Evolutionary conservation across 2,329 filamentous ascomycete species (phyloP), one percentile per base, ranked within the genome.

Genomic region (Ophiostoma pallidulum): DNA sequence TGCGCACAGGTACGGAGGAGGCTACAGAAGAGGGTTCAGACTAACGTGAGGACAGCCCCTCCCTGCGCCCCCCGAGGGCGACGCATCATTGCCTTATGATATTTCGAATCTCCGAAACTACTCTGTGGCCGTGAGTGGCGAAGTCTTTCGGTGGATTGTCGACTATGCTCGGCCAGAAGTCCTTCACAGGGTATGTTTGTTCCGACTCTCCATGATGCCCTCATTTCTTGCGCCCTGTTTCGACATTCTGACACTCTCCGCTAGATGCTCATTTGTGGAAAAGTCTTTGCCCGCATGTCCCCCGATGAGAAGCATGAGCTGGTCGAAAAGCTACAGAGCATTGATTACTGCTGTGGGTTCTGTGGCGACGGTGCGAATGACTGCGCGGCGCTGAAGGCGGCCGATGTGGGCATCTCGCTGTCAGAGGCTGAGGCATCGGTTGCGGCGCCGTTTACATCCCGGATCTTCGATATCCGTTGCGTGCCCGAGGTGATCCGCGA

Each of bases 251-350:
- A 36, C 24, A 8, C 18, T 8, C 18, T 9, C n/a, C n/a, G 19
- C 91, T 24, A 92, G 73, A 91, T 97, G 82, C 85, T 98, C 47
- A 83, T 95, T 31, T 78, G 78, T 46, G 90, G 91, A 22, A 91
- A 92, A 64, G 88, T 98, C 2, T 98, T 94, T 64, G 94, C 92
- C 4, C 84, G 92, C 57, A 98, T 98, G 92, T 97, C 91, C 2
- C 94, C 92, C 0, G 94, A 98, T 61, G 92, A 98, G 65, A 98
- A 98, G 64, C 90, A 96, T 61, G 94, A 98, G 64, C 72, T 98
- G 2, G 89, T 98, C 3, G 92, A 97, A 64, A 98, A 96, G 63
- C 74, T 98, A 4, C 94, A 98, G 63, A 91, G 86, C 57, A 88
- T 98, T 54, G 91, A 90, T 62, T 98, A 96, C 64, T 94, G 86